Conservation (phyloP, 2,329 filamentous ascomycete genomes). For the Fusarium sp. region DNA sequence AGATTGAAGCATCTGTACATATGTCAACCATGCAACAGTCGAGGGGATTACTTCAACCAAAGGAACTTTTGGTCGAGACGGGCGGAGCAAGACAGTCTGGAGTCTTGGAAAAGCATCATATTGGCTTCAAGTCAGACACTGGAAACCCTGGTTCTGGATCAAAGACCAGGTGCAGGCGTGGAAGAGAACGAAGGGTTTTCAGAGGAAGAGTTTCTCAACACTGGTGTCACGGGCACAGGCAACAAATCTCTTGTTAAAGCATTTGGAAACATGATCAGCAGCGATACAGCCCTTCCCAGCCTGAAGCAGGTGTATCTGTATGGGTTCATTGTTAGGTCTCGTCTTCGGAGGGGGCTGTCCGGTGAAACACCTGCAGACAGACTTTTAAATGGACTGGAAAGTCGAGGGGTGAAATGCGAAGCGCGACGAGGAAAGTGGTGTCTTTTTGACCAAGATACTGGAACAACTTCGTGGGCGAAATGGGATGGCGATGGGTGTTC, state of each 20-base stretch:
- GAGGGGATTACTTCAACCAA: constrained; percentile 16
- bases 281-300: neutral
- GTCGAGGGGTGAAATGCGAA: neutral
- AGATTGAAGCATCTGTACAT: constrained; percentile 11
- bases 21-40: constrained; percentile 1
- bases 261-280: neutral
- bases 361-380: neutral
- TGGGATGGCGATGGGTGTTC: constrained; percentile 12
- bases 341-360: neutral
- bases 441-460: constrained; percentile 16
- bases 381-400: neutral
- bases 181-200: constrained; percentile 18
- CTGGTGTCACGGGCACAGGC: neutral
- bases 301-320: constrained; percentile 19
- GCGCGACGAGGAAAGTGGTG: constrained; percentile 19
- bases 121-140: neutral
- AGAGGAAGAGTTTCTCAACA: constrained; percentile 22
- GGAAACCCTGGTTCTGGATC: constrained; percentile 29
- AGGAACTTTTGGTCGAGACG: constrained; percentile 17
- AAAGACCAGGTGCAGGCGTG: constrained; percentile 16
- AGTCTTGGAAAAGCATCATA: constrained; percentile 8
- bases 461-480: constrained; percentile 2
- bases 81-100: neutral
- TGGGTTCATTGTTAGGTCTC: constrained; percentile 1
- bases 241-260: neutral